Conservation (phyloP, 345 rosid genomes). For the Odontarrhena argentea region DNA sequence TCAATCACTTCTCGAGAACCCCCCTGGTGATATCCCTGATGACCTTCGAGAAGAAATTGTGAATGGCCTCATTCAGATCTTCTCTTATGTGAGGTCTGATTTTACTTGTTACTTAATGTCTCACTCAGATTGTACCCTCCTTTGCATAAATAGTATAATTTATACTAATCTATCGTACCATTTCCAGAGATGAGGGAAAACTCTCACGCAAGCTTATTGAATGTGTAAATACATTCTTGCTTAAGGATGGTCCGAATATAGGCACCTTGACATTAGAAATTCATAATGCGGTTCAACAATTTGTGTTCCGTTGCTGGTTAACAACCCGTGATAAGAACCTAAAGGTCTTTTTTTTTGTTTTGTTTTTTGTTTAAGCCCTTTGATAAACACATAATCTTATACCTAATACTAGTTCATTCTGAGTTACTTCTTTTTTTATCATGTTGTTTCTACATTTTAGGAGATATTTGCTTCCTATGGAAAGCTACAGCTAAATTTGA, state of each 20-base stretch:
- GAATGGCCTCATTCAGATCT: constrained; percentile 67
- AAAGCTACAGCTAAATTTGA: constrained; percentile 70
- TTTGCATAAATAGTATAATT: constrained; percentile 14
- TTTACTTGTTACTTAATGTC: constrained; percentile 16
- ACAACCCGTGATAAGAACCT: constrained; percentile 74
- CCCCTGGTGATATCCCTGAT: constrained; percentile 84
- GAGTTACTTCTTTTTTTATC: constrained; percentile 4
- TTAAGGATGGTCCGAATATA: constrained; percentile 89
- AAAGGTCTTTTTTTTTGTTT: constrained; percentile 47
- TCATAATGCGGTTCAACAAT: constrained; percentile 61
- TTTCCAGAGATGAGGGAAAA: constrained; percentile 90
- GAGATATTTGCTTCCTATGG: constrained; percentile 74
- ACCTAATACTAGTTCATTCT: constrained; percentile 20
- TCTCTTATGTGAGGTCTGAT: constrained; percentile 66
- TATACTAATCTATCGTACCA: constrained; percentile 30
- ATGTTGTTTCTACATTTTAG: constrained; percentile 47
- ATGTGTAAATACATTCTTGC: constrained; percentile 72
- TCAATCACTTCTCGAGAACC: constrained; percentile 80
- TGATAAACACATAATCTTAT: constrained; percentile 11
- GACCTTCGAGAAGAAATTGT: constrained; percentile 64
- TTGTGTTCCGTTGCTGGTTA: constrained; percentile 69
- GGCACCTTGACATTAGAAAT: constrained; percentile 67
- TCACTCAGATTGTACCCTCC: constrained; percentile 31
- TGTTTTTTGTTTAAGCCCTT: constrained; percentile 31
- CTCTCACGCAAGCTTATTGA: constrained; percentile 86